phyloP scores from a whole-genome alignment of 805 yeast genomes.

The Lipomyces japonicus region DNA sequence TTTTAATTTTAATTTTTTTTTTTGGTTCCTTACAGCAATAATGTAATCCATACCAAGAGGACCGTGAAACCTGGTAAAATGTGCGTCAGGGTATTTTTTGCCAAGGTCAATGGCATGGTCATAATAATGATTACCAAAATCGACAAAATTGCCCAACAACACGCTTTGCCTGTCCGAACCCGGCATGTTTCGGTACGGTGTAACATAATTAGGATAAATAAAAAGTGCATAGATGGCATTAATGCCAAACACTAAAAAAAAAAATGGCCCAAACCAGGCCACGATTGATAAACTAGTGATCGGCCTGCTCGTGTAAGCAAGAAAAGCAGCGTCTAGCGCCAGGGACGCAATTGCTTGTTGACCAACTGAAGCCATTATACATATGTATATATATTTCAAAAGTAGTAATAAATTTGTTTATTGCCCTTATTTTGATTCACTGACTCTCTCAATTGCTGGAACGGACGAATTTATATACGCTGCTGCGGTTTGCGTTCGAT shows the following conservation, averaged over 20 bases:
- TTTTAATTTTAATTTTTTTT: neutral
- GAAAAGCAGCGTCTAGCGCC: conserved; percentile 4
- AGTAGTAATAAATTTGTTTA: no score
- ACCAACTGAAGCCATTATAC: neutral
- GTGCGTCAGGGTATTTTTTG: conserved; percentile 6
- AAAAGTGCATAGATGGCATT: conserved; percentile 2
- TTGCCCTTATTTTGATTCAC: neutral
- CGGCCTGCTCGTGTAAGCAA: neutral
- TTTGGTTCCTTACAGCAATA: conserved; percentile 3
- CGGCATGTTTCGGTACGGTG: conserved; percentile 20
- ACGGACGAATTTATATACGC: neutral
- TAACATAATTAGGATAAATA: conserved; percentile 13
- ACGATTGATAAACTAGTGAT: conserved; percentile 2
- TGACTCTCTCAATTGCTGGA: neutral
- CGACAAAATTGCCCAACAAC: conserved; percentile 13
- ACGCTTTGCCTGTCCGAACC: conserved; percentile 3
- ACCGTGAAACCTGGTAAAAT: conserved; percentile 16
- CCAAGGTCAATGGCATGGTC: conserved; percentile 12
- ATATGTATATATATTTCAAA: no score
- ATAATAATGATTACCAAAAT: conserved; percentile 8
- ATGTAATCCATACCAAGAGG: conserved; percentile 16
- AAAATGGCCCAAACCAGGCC: conserved; percentile 5
- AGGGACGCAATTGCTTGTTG: conserved; percentile 4
- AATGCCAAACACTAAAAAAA: neutral
- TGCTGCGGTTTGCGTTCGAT: no score